Evolutionary conservation across 2,329 filamentous ascomycete species (phyloP), one percentile per base, ranked within the genome.

Genomic region (Macrophomina phaseolina): DNA sequence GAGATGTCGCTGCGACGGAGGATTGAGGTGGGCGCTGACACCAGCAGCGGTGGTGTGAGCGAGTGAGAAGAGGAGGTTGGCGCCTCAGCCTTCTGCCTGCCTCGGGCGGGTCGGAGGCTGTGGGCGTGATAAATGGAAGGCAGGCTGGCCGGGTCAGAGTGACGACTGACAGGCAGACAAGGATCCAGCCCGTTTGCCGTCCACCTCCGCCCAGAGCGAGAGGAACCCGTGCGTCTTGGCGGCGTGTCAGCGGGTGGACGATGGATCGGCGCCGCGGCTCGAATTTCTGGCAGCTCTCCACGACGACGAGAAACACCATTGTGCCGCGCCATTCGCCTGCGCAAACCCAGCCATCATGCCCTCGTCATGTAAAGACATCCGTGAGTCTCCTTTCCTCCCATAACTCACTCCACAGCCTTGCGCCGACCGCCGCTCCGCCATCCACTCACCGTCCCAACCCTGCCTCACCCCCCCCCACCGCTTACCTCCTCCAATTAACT

Each of bases 281-380:
- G 56, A 48, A 61, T 62, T 18, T 42, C 42, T 34, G 28, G 42
- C 38, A 23, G 23, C 14, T 14, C 55, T 49, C 16, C 28, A 28
- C n/a, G 18, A 51, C 58, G 3, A 16, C 23, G 6, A 14, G 18
- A 34, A 30, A 6, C 40, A 28, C 45, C 58, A 49, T 49, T 62
- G 58, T 42, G 6, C 30, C 30, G 32, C 58, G 42, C 42, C 32
- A 28, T 5, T 16, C 16, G 42, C 58, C 42, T 28, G 58, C 58
- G 14, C 40, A 36, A 4, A 9, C 11, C n/a, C 32, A 18, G 46
- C 36, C 55, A 45, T 51, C 65, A 97, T 98, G 95, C 94, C 94
- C 67, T 93, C 91, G 80, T 97, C 94, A 70, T 99, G 95, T 83
- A 92, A 94, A 88, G 94, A 98, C 81, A 92, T 99, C 78, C 89